phyloP scores from a whole-genome alignment of 75 land plant genomes.

The Sequoia sempervirens region DNA sequence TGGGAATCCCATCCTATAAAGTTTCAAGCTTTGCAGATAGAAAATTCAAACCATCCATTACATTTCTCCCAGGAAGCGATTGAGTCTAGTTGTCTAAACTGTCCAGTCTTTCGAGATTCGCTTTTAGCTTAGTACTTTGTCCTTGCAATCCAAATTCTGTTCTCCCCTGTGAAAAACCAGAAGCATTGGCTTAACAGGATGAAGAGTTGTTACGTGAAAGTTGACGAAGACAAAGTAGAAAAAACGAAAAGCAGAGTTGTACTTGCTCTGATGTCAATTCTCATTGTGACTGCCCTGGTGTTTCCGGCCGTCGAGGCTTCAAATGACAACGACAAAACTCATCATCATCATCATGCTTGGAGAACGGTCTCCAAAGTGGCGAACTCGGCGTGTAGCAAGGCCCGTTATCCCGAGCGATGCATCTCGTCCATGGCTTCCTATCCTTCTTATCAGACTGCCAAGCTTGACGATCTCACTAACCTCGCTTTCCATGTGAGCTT shows the following conservation, averaged over 20 bases:
- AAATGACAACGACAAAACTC: neutral
- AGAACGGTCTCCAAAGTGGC: neutral
- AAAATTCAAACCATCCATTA: no score
- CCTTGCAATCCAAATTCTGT: neutral
- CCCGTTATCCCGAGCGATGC: neutral
- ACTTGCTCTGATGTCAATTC: neutral
- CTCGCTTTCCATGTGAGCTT: neutral
- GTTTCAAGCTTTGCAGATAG: no score
- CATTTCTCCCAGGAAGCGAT: no score
- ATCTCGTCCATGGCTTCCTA: neutral
- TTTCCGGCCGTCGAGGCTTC: neutral
- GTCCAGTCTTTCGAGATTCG: no score
- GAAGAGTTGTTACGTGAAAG: neutral
- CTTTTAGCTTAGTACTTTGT: no score
- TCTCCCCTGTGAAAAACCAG: no score
- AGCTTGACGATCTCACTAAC: neutral
- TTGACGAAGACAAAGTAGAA: neutral
- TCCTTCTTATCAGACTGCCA: neutral
- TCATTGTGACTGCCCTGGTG: neutral
- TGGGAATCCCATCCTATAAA: no score
- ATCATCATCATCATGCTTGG: neutral
- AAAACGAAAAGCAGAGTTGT: neutral
- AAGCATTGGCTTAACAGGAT: neutral
- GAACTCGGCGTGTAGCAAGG: neutral
- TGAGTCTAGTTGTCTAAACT: neutral